A percentile compares a stretch with the other conserved stretches of the same genome.
These are phyloP conservation scores for Blepharisma undulans DNA, from an alignment of 169 alveolate genomes.

Conservation along the genomic window DNA sequence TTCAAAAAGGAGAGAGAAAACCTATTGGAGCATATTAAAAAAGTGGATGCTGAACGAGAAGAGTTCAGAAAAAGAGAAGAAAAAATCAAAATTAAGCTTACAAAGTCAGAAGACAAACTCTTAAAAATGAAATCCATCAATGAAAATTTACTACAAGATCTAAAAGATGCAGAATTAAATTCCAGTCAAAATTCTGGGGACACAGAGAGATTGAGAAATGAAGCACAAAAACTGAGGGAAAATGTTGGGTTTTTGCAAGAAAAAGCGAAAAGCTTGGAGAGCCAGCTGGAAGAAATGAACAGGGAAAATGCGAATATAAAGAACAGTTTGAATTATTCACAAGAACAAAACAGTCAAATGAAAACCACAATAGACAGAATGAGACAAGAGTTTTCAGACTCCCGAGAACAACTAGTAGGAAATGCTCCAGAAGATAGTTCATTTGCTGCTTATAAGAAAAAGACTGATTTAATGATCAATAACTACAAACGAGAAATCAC, in stretches of 20 bases:
- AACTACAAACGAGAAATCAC: neutral
- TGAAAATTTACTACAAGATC: neutral
- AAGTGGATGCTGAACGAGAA: neutral
- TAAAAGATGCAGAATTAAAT: slow-evolving; percentile 18
- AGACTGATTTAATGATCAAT: neutral
- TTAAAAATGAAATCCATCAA: neutral
- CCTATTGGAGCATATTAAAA: neutral
- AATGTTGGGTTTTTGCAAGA: neutral
- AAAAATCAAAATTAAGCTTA: neutral
- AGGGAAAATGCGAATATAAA: neutral
- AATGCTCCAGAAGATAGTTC: neutral
- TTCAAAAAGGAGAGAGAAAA: slow-evolving; percentile 32
- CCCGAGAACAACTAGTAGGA: neutral
- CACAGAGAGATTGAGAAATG: neutral
- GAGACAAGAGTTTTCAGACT: neutral
- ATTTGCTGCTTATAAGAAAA: neutral
- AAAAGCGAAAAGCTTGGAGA: neutral
- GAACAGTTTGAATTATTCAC: neutral
- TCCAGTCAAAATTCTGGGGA: neutral
- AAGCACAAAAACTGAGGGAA: neutral
- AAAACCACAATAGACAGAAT: neutral
- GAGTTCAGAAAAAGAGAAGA: neutral
- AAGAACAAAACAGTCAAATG: neutral
- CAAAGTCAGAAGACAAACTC: slow-evolving; percentile 38
- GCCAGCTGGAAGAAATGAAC: neutral